Base-by-base conservation (phyloP, 2,329 filamentous ascomycete species). In the Penicillium nordicum region DNA sequence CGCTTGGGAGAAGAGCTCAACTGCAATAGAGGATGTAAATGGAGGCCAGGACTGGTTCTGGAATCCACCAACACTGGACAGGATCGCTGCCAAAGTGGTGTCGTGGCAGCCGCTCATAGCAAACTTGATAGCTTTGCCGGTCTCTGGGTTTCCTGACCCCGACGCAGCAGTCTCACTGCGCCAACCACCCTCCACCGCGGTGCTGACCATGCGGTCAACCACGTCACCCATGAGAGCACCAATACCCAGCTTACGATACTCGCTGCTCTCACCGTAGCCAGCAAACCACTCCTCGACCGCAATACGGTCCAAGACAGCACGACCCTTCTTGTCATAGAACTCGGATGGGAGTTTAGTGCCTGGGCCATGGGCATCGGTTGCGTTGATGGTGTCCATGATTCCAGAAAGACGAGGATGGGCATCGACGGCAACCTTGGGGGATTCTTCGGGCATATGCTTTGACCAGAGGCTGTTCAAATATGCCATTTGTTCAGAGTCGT, bases 331-430 rank as follows among this genome's bases (percentile, higher is more conserved):
- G 68, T 97, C 91, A 74, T 97, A 97, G 73, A 99, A 97, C 60
- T 92, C 89, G 10, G 81, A 79, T 0, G 94, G 94, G 3, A 97
- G 81, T 44, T 82, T 85, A 0, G 92, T 97, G 11, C 83, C 82
- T 0, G 88, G 84, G 0, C 90, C 90, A 71, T 97, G 94, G 2
- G 92, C 93, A 12, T 89, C 80, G 0, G 91, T 96, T 7, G 90
- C 85, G 70, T 97, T 97, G 68, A 97, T 83, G 0, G 90, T 94
- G 75, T 99, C 94, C 88, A 96, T 91, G 67, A 99, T 88, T 51
- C 94, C 94, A 6, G 87, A 92, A 12, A 97, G 80, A 43, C 92
- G 82, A 0, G 94, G 94, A 57, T 88, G 87, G 1, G 87, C 87
- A 72, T 97, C 92, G 9, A 97, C 90, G 27, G 88, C 89, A 9